Evolutionary conservation across 2,329 filamentous ascomycete genomes (phyloP), one percentile per base, ranked within the genome.

Genomic region (Didymosphaeria variabile): DNA sequence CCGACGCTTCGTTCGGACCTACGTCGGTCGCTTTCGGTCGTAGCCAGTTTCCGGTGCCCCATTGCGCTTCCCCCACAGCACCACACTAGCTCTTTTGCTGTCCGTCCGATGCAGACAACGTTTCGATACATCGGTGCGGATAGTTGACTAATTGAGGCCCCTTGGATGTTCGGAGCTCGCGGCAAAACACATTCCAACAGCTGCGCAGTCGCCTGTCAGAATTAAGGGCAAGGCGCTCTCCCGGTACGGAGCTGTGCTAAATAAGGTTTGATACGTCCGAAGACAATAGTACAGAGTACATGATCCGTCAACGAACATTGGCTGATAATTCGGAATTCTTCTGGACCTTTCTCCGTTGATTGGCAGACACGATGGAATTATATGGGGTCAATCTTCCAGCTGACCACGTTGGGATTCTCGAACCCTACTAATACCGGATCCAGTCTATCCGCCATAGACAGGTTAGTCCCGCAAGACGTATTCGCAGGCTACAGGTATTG

Each of bases 21-120:
- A 65, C 45, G 55, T 63, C 63, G 60, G 63, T 57, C 47, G 21
- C 31, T 40, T 42, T 61, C 60, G 55, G 60, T 31, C 55, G 23
- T 10, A 51, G 31, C 44, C 31, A 42, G 36, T 44, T 58, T 29
- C 59, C 62, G 56, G 55, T 21, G 36, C 23, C 26, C 31, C 49
- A 52, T n/a, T n/a, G 32, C 53, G 29, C 53, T 15, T 55, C 12
- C 26, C 44, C 53, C 53, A 55, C 53, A 17, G 26, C 40, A 19
- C 23, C 29, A 21, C 31, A 52, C 31, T 40, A 36, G 49, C 49
- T 51, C 29, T 15, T 34, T 15, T 23, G 29, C 29, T 29, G 21
- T 2, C 13, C 40, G 21, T 44, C 29, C 38, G 26, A 44, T 51
- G 36, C 45, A 9, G 3, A 31, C 15, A 9, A 17, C 13, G 10